A percentile compares a stretch with the other conserved stretches of the same genome.
These are phyloP conservation scores for Avena eriantha DNA, from an alignment of 176 grass and related monocot species.

Conservation along the genomic window DNA sequence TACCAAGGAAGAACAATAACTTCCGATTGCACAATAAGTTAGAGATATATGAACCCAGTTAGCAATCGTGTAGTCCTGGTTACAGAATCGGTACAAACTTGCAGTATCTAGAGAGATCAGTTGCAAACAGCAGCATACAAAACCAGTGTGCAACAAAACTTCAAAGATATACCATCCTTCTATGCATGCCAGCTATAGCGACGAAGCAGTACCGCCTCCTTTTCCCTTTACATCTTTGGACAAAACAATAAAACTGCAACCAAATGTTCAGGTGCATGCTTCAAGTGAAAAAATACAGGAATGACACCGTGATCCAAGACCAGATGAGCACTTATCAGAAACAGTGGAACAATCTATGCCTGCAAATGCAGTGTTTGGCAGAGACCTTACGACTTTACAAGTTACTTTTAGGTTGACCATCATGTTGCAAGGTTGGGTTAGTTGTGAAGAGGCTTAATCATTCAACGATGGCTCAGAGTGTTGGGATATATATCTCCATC, in stretches of 20 bases:
- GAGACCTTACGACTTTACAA: constrained; percentile 59
- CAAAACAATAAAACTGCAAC: constrained; percentile 25
- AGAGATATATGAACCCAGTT: constrained; percentile 18
- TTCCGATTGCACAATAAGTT: constrained; percentile 9
- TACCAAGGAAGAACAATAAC: constrained; percentile 22
- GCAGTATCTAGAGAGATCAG: constrained; percentile 35
- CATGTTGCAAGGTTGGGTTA: background rate
- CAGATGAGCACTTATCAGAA: constrained; percentile 38
- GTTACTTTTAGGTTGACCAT: constrained; percentile 63
- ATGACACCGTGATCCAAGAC: constrained; percentile 24
- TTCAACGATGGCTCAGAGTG: background rate
- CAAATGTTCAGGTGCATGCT: constrained; percentile 39
- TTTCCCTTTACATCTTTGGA: constrained; percentile 34
- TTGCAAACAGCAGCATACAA: constrained; percentile 20
- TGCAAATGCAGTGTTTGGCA: constrained; percentile 35
- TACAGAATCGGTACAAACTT: constrained; percentile 35
- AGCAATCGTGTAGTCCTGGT: constrained; percentile 31
- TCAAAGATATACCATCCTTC: constrained; percentile 25
- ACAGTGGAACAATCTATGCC: too few relatives aligned
- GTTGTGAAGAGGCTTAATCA: background rate
- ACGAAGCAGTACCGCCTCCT: constrained; percentile 1
- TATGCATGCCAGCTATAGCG: background rate
- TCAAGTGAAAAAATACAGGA: constrained; percentile 51
- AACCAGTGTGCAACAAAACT: constrained; percentile 23
- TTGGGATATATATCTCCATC: background rate